phyloP scores from a whole-genome alignment of 345 rosid genomes.

The Hirschfeldia incana region DNA sequence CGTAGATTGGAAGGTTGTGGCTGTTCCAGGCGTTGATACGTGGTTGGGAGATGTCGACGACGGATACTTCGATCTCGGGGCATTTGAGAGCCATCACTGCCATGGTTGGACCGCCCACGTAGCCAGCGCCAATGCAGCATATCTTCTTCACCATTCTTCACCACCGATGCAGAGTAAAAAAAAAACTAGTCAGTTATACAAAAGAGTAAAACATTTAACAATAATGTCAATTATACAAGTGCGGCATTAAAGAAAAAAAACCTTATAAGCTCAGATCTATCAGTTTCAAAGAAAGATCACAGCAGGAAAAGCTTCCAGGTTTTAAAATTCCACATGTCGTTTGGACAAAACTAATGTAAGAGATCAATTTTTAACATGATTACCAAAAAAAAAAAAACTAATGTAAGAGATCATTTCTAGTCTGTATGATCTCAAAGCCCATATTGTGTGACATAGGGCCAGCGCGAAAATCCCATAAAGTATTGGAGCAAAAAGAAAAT shows the following conservation, averaged over 20 bases:
- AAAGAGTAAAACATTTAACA: constrained; percentile 1
- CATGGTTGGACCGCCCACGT: constrained; percentile 81
- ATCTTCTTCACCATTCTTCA: constrained; percentile 66
- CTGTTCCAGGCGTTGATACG: constrained; percentile 74
- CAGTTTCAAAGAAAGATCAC: not conserved
- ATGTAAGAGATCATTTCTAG: not conserved
- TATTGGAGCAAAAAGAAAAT: not conserved
- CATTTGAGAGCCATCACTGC: constrained; percentile 73
- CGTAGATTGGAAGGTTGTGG: constrained; percentile 66
- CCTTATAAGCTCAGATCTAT: constrained; percentile 14
- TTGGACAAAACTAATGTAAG: not conserved
- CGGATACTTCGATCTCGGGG: constrained; percentile 57
- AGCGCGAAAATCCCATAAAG: not conserved
- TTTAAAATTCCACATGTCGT: not conserved
- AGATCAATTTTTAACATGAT: no score
- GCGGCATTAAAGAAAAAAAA: no score
- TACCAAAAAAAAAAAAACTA: no score
- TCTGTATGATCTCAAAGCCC: not conserved
- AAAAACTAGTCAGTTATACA: not conserved
- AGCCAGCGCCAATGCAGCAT: constrained; percentile 78
- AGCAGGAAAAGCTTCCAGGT: not conserved
- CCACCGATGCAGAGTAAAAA: not conserved
- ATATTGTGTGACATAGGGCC: not conserved
- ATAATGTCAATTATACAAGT: not conserved
- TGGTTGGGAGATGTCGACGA: constrained; percentile 60